Conservation (phyloP, 306 rosid species). For the Corylus avellana region DNA sequence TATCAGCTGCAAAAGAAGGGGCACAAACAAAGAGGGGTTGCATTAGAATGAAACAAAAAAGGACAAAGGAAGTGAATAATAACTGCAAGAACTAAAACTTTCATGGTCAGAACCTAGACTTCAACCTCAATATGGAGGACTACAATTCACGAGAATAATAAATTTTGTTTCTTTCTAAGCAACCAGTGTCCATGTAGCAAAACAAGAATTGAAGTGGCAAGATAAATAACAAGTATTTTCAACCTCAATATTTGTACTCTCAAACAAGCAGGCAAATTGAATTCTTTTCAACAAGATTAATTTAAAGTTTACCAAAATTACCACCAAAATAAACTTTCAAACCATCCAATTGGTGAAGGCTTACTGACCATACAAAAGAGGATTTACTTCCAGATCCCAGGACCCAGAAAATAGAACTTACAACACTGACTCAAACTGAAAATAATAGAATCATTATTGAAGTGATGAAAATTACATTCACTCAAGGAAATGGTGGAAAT, state of each 20-base stretch:
- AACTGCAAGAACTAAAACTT: neutral
- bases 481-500: neutral
- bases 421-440: neutral
- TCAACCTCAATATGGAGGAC: conserved; percentile 19
- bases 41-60: conserved; percentile 34
- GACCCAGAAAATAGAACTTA: neutral
- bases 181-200: conserved; percentile 18
- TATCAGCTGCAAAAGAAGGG: conserved; percentile 57
- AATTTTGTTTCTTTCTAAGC: conserved; percentile 14
- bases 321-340: neutral
- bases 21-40: conserved; percentile 17
- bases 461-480: neutral
- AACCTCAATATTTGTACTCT: conserved; percentile 15
- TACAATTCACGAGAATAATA: conserved; percentile 7
- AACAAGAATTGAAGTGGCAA: conserved; percentile 3
- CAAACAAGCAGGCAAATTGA: neutral
- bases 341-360: neutral
- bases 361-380: neutral
- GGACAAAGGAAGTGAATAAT: conserved; percentile 6
- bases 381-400: neutral
- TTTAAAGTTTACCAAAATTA: neutral
- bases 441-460: neutral
- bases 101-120: conserved; percentile 3
- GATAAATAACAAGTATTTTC: conserved; percentile 13
- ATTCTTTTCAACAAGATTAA: neutral